Conservation (phyloP, 768 basidiomycete species). For the Termitomyces sp. region DNA sequence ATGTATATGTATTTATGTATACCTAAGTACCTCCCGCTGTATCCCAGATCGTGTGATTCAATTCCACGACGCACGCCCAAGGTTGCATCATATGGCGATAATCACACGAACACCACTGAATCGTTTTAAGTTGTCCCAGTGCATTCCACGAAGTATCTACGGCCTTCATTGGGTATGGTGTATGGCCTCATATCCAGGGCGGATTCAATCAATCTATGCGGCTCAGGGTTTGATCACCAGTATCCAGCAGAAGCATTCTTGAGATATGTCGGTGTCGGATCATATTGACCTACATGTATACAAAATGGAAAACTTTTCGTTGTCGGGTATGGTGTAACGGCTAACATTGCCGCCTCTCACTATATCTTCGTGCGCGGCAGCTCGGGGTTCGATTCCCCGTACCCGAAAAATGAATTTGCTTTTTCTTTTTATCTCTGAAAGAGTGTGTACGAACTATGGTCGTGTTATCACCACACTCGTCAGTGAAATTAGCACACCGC, state of each 20-base stretch:
- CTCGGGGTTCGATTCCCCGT: constrained; percentile 59
- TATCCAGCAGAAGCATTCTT: no score
- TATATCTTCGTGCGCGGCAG: constrained; percentile 32
- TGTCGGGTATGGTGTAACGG: constrained; percentile 52
- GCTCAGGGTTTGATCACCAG: no score
- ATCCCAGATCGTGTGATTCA: neutral
- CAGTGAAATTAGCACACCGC: no score
- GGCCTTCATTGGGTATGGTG: no score
- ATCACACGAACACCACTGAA: neutral
- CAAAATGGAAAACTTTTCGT: no score
- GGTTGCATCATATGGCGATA: neutral
- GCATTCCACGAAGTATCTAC: neutral
- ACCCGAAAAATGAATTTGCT: constrained; percentile 19
- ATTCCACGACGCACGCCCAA: neutral
- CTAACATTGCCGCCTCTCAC: constrained; percentile 58
- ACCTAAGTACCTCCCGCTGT: neutral
- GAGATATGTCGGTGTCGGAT: no score
- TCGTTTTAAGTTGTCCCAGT: neutral
- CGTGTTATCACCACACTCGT: no score
- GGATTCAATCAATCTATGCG: no score
- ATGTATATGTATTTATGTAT: neutral
- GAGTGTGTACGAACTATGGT: no score
- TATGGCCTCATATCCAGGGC: no score
- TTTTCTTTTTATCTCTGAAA: no score
- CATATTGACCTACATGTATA: no score